Percentiles rank a stretch among this genome's conserved stretches.
Conservation (phyloP, 176 grass and related monocot species). For the Avena sativa region DNA sequence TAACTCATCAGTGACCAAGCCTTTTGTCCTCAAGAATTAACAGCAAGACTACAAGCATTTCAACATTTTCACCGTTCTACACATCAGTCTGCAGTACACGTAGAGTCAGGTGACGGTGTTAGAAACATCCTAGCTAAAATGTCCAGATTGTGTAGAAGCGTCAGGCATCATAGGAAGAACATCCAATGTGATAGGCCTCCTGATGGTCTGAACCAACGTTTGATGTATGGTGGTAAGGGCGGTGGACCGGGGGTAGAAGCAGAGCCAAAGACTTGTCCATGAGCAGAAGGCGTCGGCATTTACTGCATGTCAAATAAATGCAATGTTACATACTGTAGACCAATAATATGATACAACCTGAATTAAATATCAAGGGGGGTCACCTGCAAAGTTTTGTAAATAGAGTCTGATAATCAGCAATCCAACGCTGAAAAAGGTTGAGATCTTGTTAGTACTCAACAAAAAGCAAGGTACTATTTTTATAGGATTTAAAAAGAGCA, state of each 20-base stretch:
- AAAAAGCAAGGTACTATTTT: not conserved
- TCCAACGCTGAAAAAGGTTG: slow-evolving; percentile 71
- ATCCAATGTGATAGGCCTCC: slow-evolving; percentile 90
- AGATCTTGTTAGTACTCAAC: slow-evolving; percentile 40
- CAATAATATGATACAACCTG: not conserved
- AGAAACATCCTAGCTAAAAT: slow-evolving; percentile 40
- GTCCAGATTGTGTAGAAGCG: slow-evolving; percentile 14
- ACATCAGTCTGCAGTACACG: slow-evolving; percentile 23
- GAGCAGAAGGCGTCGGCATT: slow-evolving; percentile 67
- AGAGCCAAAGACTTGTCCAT: slow-evolving; percentile 91
- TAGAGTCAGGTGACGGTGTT: slow-evolving; percentile 31
- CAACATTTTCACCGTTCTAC: slow-evolving; percentile 8
- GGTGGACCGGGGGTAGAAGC: slow-evolving; percentile 85
- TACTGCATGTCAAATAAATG: slow-evolving; percentile 65
- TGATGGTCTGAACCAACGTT: slow-evolving; percentile 63
- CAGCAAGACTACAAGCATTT: not conserved
- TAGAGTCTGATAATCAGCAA: slow-evolving; percentile 77
- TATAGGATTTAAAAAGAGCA: too few species aligned
- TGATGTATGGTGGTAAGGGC: slow-evolving; percentile 61
- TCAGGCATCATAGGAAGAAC: slow-evolving; percentile 70
- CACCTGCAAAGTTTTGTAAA: slow-evolving; percentile 93
- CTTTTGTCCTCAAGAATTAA: slow-evolving; percentile 3
- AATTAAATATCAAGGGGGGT: slow-evolving; percentile 25
- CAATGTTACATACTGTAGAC: slow-evolving; percentile 30
- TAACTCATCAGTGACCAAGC: slow-evolving; percentile 7